Evolutionary conservation across 129 eudicot species (phyloP), one percentile per base, ranked within the genome.

Genomic region (Flaveria trinervia): DNA sequence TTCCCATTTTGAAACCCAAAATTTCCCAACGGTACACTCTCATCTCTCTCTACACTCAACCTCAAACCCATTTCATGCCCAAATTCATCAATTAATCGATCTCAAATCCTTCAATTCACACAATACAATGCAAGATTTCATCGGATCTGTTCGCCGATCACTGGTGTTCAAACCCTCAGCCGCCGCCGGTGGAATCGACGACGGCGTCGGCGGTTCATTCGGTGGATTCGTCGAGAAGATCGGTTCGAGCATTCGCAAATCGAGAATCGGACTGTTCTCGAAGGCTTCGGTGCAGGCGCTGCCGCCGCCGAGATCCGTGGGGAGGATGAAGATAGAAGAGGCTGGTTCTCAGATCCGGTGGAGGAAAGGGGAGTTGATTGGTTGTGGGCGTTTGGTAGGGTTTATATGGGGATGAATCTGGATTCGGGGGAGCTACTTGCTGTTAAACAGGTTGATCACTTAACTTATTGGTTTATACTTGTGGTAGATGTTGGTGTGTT

Each of bases 381-480:
- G 99, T 2, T 91, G 89, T 43, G 99, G 11, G 99, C 97, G 1
- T 91, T 94, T 78, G 99, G 99, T 5, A 79, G 96, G 85, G 99
- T 94, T 84, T 88, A 94, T 76, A 94, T 94, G 99, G 99, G 99
- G 62, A 91, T 94, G 99, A 91, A 94, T 74, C 88, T 94, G 5
- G 99, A 94, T 84, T 94, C 99, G 4, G 99, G 99, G 17, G 99
- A 94, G 81, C 80, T 94, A 12, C 86, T 91, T 74, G 99, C 99
- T 70, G 94, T 94, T 7, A 94, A 94, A 71, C 97, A 94, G 99
- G 99, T 71, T 22, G 33, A 33, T 4, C 0, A 36, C 0, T 7
- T 1, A 5, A 36, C 41, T 17, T 43, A 13, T 6, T 39, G 52
- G 36, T 57, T 62, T 15, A 18, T 6, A 28, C 52, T 22, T n/a